Evolutionary conservation across 1,284 basidiomycete genomes (phyloP).

Genomic region (Sanghuangporus sanghuang): DNA sequence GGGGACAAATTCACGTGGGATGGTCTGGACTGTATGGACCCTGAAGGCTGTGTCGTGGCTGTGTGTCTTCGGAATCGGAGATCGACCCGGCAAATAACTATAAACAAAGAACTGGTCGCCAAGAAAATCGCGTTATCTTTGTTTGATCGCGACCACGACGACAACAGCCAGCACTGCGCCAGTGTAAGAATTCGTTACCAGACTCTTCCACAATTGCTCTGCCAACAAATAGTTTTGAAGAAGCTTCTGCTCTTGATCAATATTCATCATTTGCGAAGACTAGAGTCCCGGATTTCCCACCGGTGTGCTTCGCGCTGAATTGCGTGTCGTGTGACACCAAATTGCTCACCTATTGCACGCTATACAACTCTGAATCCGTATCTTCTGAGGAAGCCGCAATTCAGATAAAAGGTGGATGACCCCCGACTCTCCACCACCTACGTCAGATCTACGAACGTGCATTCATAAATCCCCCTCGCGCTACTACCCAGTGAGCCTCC

Average conservation of each 20-base stretch:
- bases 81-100: neutral
- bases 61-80: neutral
- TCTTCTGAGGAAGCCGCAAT: neutral
- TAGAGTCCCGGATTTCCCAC: neutral
- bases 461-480: neutral
- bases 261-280: neutral
- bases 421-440: neutral
- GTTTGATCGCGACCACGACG: neutral
- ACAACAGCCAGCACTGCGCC: neutral
- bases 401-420: neutral
- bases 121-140: neutral
- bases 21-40: neutral
- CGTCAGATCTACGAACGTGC: neutral
- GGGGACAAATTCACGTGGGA: neutral
- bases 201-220: neutral
- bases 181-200: neutral
- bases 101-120: neutral
- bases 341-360: neutral
- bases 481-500: neutral
- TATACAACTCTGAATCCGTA: neutral
- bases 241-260: neutral
- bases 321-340: constrained; percentile 4
- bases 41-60: neutral
- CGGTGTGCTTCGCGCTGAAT: neutral
- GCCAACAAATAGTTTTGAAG: neutral